Base-by-base conservation (phyloP, 257 asterid genomes). In the Primulina eburnea region DNA sequence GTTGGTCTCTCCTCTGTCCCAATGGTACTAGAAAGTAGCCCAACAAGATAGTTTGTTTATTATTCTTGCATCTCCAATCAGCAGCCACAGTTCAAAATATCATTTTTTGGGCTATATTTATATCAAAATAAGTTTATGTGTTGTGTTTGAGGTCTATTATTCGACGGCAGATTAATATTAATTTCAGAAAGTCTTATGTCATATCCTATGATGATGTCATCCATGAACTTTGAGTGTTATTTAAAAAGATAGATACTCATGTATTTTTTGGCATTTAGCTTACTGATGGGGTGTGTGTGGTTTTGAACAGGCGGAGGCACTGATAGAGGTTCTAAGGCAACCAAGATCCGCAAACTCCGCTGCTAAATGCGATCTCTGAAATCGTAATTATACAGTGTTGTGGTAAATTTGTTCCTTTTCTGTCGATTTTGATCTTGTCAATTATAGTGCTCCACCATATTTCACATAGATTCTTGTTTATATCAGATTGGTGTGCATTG, bases 251-350 rank as follows among this genome's bases (percentile, higher is more conserved):
- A 18, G 16, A 12, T 32, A 38, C 59, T 55, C 18, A 56, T 66
- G 43, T 30, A n/a, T 17, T 14, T 30, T 33, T 24, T 1, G 67
- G 53, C 12, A 63, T 69, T 67, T 20, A 53, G 53, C 56, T 56
- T 53, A 69, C 65, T 60, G 0, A 63, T 74, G 53, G 60, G 81
- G 62, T 16, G 56, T 71, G 73, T 16, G 56, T 71, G 73, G 11
- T 87, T 83, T 82, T 94, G 56, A 21, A 17, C 56, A 92, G 98
- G 95, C 96, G 20, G 98, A 88, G 75, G 79, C 84, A 78, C 86
- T 92, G 79, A 84, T 88, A 68, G 90, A 83, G 81, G 85, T 89
- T 70, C 86, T 92, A 77, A 81, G 97, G 90, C 96, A 84, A 75
- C 95, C 96, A 59, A 92, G 95, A 88, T 84, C 97, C 85, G 80